Percentiles rank a stretch among this genome's conserved stretches.
Conservation (phyloP, 768 basidiomycete species). For the Lenzites betulinus region DNA sequence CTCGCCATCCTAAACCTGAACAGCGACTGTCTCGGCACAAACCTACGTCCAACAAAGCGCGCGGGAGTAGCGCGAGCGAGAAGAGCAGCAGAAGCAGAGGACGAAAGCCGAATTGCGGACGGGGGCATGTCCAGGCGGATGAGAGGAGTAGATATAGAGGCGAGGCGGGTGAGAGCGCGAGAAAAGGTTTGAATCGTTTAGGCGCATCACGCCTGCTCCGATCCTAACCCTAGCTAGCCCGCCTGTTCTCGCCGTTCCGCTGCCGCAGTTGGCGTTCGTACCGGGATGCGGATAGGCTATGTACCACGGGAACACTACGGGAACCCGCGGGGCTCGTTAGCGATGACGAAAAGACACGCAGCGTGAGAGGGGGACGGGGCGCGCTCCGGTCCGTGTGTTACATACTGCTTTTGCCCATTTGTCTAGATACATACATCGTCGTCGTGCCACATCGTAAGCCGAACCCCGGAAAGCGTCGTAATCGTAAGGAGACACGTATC, state of each 20-base stretch:
- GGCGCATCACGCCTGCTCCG: not conserved
- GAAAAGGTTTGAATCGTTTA: not conserved
- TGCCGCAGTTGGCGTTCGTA: too few species aligned
- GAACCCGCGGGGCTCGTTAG: too few species aligned
- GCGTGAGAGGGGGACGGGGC: too few species aligned
- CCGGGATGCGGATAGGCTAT: too few species aligned
- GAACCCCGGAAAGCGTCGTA: too few species aligned
- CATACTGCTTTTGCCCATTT: not conserved
- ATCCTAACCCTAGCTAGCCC: not conserved
- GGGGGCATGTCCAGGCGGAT: constrained; percentile 12
- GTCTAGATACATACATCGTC: too few species aligned
- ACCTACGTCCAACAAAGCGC: not conserved
- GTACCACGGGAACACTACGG: too few species aligned
- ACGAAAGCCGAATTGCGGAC: not conserved
- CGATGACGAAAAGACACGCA: too few species aligned
- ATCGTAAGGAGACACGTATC: too few species aligned
- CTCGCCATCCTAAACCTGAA: not conserved
- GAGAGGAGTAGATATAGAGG: constrained; percentile 7
- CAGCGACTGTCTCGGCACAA: not conserved
- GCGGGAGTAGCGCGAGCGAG: not conserved
- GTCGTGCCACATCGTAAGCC: too few species aligned
- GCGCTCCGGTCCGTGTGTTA: too few species aligned
- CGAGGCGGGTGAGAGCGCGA: not conserved
- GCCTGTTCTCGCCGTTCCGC: too few species aligned
- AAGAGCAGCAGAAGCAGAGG: not conserved